Evolutionary conservation across 164 flowering plant species (phyloP).

Genomic region (Akebia trifoliata): DNA sequence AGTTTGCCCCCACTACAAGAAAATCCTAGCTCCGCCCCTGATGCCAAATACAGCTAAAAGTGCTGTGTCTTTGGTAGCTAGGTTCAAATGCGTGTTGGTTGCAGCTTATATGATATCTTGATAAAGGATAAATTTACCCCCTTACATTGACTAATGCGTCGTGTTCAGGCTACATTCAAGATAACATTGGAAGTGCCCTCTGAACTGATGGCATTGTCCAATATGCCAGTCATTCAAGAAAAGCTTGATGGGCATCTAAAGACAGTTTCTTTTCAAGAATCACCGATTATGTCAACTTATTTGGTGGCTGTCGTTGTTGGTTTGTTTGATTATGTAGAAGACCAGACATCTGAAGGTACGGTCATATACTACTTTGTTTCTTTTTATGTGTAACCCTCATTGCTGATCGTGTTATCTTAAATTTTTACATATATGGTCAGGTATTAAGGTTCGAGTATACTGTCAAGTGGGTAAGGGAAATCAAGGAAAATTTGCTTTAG

Average conservation of each 20-base stretch:
- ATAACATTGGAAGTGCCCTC: slow-evolving; percentile 75
- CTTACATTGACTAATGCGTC: background rate
- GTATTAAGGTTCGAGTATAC: no score
- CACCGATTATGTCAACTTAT: slow-evolving; percentile 97
- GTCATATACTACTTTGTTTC: background rate
- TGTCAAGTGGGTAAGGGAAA: slow-evolving; percentile 74
- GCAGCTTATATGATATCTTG: no score
- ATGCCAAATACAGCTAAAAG: no score
- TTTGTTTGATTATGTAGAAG: slow-evolving; percentile 87
- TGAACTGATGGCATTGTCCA: slow-evolving; percentile 77
- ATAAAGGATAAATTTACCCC: no score
- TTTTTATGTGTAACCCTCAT: background rate
- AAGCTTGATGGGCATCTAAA: slow-evolving; percentile 53
- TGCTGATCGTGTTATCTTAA: background rate
- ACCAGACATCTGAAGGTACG: slow-evolving; percentile 75
- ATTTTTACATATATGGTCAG: slow-evolving; percentile 27
- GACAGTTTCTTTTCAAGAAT: slow-evolving; percentile 66
- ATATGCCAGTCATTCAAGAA: slow-evolving; percentile 83
- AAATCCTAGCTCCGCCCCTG: no score
- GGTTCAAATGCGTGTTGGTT: no score
- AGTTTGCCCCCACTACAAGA: no score
- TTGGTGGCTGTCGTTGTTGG: slow-evolving; percentile 93
- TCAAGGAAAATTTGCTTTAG: slow-evolving; percentile 84
- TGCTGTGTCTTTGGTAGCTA: no score
- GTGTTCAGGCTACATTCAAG: slow-evolving; percentile 93